These are phyloP conservation scores for Plasmodium knowlesi DNA, from an alignment of 169 alveolate genomes.

Conservation along the genomic window DNA sequence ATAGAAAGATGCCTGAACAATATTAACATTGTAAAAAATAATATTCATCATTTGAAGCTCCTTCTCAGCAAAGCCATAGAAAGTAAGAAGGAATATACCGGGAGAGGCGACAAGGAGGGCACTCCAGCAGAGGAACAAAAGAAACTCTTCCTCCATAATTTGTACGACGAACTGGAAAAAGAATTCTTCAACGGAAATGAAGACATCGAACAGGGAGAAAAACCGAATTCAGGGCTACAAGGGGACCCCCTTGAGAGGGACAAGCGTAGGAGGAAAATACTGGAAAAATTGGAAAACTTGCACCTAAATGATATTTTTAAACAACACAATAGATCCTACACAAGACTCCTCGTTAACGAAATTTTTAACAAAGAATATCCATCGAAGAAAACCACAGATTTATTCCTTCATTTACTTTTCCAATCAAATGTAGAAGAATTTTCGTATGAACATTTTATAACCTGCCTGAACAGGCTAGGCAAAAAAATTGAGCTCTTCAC, in stretches of 20 bases:
- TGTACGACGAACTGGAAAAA: constrained; percentile 26
- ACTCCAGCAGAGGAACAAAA: neutral
- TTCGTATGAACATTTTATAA: constrained; percentile 55
- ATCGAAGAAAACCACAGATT: constrained; percentile 53
- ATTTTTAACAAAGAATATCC: constrained; percentile 68
- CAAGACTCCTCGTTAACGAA: constrained; percentile 58
- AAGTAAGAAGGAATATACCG: neutral
- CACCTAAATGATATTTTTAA: constrained; percentile 45
- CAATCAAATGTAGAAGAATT: constrained; percentile 66
- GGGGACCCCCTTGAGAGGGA: neutral
- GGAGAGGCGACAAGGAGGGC: neutral
- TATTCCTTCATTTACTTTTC: constrained; percentile 46
- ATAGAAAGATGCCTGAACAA: constrained; percentile 59
- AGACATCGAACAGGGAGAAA: neutral
- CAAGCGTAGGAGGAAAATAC: constrained; percentile 1
- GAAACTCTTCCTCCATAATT: neutral
- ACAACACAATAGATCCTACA: constrained; percentile 65
- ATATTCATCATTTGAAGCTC: constrained; percentile 38
- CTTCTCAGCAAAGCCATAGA: constrained; percentile 24
- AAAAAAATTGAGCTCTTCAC: constrained; percentile 44
- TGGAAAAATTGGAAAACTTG: constrained; percentile 52
- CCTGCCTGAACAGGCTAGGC: constrained; percentile 35
- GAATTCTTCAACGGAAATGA: constrained; percentile 11
- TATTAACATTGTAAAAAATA: constrained; percentile 19
- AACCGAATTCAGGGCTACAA: neutral